Evolutionary conservation across 352 stramenopile species (phyloP).

Genomic region (Pythium rishiriense): DNA sequence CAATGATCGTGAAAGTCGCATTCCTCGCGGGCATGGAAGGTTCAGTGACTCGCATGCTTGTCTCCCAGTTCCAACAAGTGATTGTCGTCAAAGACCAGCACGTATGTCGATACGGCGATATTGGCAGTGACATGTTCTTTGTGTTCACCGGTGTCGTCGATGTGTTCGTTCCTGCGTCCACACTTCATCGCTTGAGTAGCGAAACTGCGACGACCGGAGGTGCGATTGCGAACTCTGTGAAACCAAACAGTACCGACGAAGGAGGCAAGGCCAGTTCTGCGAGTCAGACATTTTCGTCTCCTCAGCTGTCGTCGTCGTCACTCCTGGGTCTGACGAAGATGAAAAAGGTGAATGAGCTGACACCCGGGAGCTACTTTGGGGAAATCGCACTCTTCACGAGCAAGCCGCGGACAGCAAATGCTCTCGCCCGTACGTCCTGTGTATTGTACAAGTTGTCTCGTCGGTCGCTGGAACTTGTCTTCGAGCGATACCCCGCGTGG

Average conservation of each 20-base stretch:
- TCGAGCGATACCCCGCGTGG: slow-evolving; percentile 45
- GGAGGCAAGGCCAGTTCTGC: slow-evolving; percentile 50
- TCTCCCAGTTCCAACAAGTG: slow-evolving; percentile 49
- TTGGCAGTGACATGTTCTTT: slow-evolving; percentile 63
- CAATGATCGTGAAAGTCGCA: slow-evolving; percentile 57
- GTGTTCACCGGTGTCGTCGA: slow-evolving; percentile 52
- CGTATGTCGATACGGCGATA: slow-evolving; percentile 42
- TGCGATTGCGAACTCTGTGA: slow-evolving; percentile 4
- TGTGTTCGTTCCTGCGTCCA: slow-evolving; percentile 40
- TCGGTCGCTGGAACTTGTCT: slow-evolving; percentile 46
- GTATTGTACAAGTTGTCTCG: slow-evolving; percentile 49
- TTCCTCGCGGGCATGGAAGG: slow-evolving; percentile 50
- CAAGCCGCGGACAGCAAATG: slow-evolving; percentile 35
- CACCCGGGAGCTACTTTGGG: slow-evolving; percentile 41
- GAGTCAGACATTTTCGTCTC: slow-evolving; percentile 9
- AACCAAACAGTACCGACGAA: slow-evolving; percentile 39
- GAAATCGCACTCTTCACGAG: slow-evolving; percentile 46
- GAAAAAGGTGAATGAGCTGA: slow-evolving; percentile 45
- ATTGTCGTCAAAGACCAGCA: slow-evolving; percentile 43
- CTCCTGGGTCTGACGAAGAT: slow-evolving; percentile 5
- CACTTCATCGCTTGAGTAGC: slow-evolving; percentile 23
- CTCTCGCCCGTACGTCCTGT: slow-evolving; percentile 44
- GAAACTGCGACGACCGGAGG: slow-evolving; percentile 23
- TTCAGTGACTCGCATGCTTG: slow-evolving; percentile 50
- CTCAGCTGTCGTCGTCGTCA: slow-evolving; percentile 11